Evolutionary conservation across 139 green algal species (phyloP).

Genomic region (Micractinium conductrix): DNA sequence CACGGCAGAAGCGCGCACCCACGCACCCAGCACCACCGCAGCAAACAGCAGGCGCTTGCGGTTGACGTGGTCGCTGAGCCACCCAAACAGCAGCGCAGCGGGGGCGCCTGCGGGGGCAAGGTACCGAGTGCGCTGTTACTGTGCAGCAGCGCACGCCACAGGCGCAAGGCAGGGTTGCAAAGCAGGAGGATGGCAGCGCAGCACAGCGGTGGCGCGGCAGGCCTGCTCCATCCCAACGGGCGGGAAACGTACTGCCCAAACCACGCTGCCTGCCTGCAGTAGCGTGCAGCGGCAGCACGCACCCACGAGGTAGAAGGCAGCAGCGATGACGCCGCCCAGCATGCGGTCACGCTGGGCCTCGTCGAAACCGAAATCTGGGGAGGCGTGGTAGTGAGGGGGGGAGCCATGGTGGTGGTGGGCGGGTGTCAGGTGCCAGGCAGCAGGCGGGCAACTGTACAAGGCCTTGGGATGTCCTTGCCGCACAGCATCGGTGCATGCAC

Average conservation of each 20-base stretch:
- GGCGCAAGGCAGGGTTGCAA: too few relatives aligned
- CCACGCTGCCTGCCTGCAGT: too few relatives aligned
- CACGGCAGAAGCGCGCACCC: background rate
- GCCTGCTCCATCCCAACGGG: too few relatives aligned
- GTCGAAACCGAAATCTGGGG: constrained; percentile 69
- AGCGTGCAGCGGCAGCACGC: constrained; percentile 18
- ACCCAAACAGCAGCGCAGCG: constrained; percentile 77
- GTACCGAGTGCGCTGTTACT: too few relatives aligned
- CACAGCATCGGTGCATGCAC: too few relatives aligned
- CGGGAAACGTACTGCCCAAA: too few relatives aligned
- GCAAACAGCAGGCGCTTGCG: constrained; percentile 73
- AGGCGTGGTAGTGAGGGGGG: background rate
- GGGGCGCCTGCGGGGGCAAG: constrained; percentile 50
- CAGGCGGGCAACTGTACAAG: too few relatives aligned
- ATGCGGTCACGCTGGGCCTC: constrained; percentile 71
- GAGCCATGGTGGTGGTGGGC: too few relatives aligned
- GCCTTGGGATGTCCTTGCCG: too few relatives aligned
- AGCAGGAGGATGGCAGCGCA: too few relatives aligned
- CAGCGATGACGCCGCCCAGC: constrained; percentile 79
- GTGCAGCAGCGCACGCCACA: background rate
- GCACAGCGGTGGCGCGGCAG: too few relatives aligned
- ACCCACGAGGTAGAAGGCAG: constrained; percentile 85
- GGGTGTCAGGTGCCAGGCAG: too few relatives aligned
- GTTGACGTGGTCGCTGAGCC: constrained; percentile 68
- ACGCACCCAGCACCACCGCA: constrained; percentile 73